Percentiles rank a stretch among this genome's conserved stretches.
Conservation (phyloP, 257 asterid genomes). For the Gentiana macrophylla region DNA sequence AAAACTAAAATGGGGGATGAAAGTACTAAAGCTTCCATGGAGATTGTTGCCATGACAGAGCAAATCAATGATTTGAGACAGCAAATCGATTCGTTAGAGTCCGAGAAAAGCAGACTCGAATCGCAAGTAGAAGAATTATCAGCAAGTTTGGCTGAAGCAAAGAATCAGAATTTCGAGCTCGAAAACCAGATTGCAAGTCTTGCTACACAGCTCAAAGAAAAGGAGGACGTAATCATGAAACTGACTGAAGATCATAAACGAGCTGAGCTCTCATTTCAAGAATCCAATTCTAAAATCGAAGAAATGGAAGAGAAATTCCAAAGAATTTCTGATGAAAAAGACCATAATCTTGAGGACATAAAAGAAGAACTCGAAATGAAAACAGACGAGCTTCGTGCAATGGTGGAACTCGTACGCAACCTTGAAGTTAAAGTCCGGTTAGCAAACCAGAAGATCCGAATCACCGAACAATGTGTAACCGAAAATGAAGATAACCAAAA, state of each 20-base stretch:
- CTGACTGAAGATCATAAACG: slow-evolving; percentile 38
- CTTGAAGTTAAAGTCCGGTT: slow-evolving; percentile 84
- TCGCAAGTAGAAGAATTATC: slow-evolving; percentile 33
- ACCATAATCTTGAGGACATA: slow-evolving; percentile 42
- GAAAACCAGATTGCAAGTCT: slow-evolving; percentile 34
- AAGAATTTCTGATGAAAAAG: slow-evolving; percentile 25
- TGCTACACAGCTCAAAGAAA: slow-evolving; percentile 40
- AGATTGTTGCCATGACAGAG: slow-evolving; percentile 27
- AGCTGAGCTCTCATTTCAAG: slow-evolving; percentile 28
- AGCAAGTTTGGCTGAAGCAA: slow-evolving; percentile 29
- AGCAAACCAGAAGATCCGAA: slow-evolving; percentile 68
- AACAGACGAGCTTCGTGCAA: slow-evolving; percentile 51
- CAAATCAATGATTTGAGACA: slow-evolving; percentile 29
- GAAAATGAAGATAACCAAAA: slow-evolving; percentile 55
- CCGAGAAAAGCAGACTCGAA: slow-evolving; percentile 45
- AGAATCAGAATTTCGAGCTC: slow-evolving; percentile 35
- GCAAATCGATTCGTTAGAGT: slow-evolving; percentile 35
- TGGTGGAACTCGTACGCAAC: slow-evolving; percentile 54
- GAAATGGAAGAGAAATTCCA: slow-evolving; percentile 44
- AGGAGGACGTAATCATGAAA: slow-evolving; percentile 37
- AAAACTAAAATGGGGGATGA: slow-evolving; percentile 44
- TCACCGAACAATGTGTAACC: slow-evolving; percentile 62
- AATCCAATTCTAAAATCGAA: slow-evolving; percentile 37
- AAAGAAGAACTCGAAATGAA: slow-evolving; percentile 75
- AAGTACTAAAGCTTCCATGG: slow-evolving; percentile 32